Base-by-base conservation (phyloP, 345 rosid species). In the Populus alba region DNA sequence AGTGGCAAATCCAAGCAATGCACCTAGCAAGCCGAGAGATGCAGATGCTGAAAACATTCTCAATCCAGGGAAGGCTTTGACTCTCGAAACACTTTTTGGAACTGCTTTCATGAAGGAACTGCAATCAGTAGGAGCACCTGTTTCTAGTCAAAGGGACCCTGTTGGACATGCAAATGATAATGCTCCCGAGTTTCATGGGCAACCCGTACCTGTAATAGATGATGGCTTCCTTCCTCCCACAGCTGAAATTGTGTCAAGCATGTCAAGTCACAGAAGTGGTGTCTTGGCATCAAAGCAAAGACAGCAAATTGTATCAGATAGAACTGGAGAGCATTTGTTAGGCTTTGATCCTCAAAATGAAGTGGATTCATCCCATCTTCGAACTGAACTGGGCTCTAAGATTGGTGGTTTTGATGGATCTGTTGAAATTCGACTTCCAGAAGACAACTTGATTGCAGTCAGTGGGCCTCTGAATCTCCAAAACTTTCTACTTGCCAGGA, bases 61-160 rank as follows among this genome's bases (percentile, higher is more conserved):
- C 29, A 70, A 73, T 77, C 57, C 81, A n/a, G 88, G 87, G 75
- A 90, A 91, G 85, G 82, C 83, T 72, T 81, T 91, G 85, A 94
- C 99, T 76, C 98, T 96, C 45, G 99, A 92, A 86, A 81, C 94
- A 80, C 95, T 96, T 74, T 96, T 96, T 80, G 99, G 99, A 61
- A 85, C 92, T 75, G 97, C 97, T 81, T 92, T 96, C 83, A 96
- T 96, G 99, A 90, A 87, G 81, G 97, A 94, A 83, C 88, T 96
- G 75, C 94, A 96, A 74, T 87, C 97, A 20, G 86, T 88, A 66
- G 94, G 97, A 82, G 88, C 86, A 78, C 88, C 93, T 10, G 82
- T 83, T 75, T 82, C 94, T 69, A 75, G 79, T 15, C 90, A 81
- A 53, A 85, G 74, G 73, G 83, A 71, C 53, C 70, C 82, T 20